Evolutionary conservation across 768 basidiomycete genomes (phyloP), one percentile per base, ranked within the genome.

Genomic region (Gymnopilus dilepis): DNA sequence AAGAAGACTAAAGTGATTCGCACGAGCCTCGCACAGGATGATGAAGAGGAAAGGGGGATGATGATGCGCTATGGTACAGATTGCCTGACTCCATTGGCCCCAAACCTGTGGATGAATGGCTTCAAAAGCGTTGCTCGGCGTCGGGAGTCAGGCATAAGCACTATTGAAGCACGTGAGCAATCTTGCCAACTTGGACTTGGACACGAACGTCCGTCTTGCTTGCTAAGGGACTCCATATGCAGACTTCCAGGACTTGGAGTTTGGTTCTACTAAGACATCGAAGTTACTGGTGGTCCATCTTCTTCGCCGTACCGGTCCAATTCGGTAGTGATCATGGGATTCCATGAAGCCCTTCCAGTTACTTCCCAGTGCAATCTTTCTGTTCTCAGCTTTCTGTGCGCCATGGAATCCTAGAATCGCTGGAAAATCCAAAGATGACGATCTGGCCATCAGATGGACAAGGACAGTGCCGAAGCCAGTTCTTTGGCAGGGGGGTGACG

Each of bases 381-480:
- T 37, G 34, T 9, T 55, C 42, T 60, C 59, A 40, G 43, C 33
- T 55, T 53, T 62, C 43, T 43, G 48, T 42, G 26, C 38, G 26
- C 19, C 31, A 57, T 57, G 60, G 38, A 62, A 62, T 62, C 60
- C 60, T 50, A 56, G 56, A 55, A 33, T 26, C 34, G 15, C 5
- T 17, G 17, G 31, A 11, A 28, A 61, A 58, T 52, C 64, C 58
- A 62, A 56, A 59, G 47, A 52, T 59, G 59, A 51, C 56, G 59
- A 59, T 61, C 50, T 56, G 37, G 24, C 38, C 56, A 64, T 67
- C 66, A 57, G 58, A 59, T 57, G 56, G 47, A 53, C 51, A 26
- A 60, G 61, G 51, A 43, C 60, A 51, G 37, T 56, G 59, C 60
- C 62, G 64, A 58, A 62, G 58, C 65, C 63, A 64, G 51, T 47